Conservation (phyloP, 441 rosid genomes). For the Cnidoscolus chayamansa region DNA sequence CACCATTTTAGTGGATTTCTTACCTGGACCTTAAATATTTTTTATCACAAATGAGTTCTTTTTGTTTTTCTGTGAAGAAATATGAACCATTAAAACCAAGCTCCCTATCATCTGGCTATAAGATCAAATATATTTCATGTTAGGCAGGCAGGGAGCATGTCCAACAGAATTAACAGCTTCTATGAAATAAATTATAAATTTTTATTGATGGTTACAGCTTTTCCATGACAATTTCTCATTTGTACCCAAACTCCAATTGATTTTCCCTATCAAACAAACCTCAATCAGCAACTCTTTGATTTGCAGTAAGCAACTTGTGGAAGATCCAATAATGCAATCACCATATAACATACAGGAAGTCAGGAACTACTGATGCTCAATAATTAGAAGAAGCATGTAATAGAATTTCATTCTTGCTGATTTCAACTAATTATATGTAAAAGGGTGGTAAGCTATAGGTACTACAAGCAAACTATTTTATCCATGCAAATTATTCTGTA, state of each 20-base stretch:
- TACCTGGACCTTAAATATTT: neutral
- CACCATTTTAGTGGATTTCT: neutral
- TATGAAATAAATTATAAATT: neutral
- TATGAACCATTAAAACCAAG: neutral
- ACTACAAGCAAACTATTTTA: slow-evolving; percentile 16
- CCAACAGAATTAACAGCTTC: neutral
- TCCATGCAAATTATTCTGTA: slow-evolving; percentile 17
- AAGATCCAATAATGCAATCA: neutral
- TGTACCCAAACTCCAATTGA: neutral
- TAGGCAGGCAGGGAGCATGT: neutral
- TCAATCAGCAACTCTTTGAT: neutral
- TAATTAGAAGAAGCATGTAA: neutral
- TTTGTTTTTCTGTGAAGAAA: neutral
- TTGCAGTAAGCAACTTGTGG: neutral
- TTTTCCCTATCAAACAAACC: neutral
- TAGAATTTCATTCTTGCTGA: neutral
- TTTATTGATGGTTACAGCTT: neutral
- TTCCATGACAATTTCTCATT: neutral
- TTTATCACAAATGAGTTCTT: neutral
- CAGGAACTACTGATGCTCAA: neutral
- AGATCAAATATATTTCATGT: neutral
- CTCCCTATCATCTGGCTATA: neutral
- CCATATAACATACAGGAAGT: neutral
- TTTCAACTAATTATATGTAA: neutral
- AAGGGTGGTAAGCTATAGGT: neutral